phyloP scores from a whole-genome alignment of 495 filamentous ascomycete genomes.

The Tuber brumale region DNA sequence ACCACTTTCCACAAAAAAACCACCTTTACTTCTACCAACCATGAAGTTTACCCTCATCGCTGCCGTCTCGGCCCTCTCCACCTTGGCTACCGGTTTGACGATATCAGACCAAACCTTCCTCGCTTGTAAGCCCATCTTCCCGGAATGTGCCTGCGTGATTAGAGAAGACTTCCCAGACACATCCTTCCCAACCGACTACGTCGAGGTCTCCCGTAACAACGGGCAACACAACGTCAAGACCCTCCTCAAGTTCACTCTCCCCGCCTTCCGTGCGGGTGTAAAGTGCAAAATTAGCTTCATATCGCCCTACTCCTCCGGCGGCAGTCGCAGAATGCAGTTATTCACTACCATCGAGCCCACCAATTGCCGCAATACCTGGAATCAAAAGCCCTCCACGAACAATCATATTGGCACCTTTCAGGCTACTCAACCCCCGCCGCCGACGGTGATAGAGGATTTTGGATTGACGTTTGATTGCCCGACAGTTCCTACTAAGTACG shows the following conservation, averaged over 20 bases:
- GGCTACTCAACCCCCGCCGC: neutral
- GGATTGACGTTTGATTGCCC: neutral
- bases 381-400: neutral
- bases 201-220: neutral
- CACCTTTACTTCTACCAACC: neutral
- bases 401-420: neutral
- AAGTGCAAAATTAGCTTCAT: neutral
- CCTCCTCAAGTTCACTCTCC: neutral
- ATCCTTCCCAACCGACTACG: neutral
- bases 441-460: neutral
- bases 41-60: neutral
- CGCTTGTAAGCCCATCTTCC: rapidly evolving
- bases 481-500: neutral
- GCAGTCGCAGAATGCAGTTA: neutral
- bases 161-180: neutral
- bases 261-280: neutral
- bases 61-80: neutral
- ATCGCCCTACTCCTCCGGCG: neutral
- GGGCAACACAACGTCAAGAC: neutral
- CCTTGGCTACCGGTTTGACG: neutral
- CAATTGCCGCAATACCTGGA: neutral
- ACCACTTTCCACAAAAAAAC: neutral
- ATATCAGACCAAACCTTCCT: neutral
- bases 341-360: neutral
- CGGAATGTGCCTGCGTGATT: neutral